Evolutionary conservation across 495 filamentous ascomycete genomes (phyloP), one percentile per base, ranked within the genome.

Genomic region (Penicillium flavigenum): DNA sequence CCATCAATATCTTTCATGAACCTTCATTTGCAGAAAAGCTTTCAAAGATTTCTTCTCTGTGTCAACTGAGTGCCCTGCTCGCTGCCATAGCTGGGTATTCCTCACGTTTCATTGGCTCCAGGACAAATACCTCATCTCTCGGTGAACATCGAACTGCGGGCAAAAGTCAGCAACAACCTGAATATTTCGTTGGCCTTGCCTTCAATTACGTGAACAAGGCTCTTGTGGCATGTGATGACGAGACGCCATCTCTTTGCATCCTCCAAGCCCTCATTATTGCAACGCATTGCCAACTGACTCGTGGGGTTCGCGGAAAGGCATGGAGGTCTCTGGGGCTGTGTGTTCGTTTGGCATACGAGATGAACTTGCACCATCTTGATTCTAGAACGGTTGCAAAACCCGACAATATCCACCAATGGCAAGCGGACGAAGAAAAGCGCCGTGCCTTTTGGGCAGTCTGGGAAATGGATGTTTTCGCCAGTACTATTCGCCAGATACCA

Each of bases 61-160:
- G 4, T 7, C 20, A 45, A 26, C 26, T 45, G 43, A 45, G 11
- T 26, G 43, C 43, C 11, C 22, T 45, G 5, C 43, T 45, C 2
- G 43, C 43, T 45, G 43, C 43, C 4, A 45, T 45, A 45, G 43
- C 22, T 16, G 43, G 22, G 43, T 45, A 45, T 26, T 22, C 43
- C 11, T 45, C 43, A 26, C 43, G 22, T 3, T 45, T 45, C 3
- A 22, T 16, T 4, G 22, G 7, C 22, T 20, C 19, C 4, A 24
- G 19, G 24, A 2, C 42, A 9, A 22, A 44, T 5, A 24, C 24
- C 20, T 14, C 16, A 5, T 3, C 20, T 45, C 11, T 2, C 12
- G 22, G 26, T 16, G 22, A 16, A 20, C 5, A 3, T 42, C 39
- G n/a, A 22, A 8, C 6, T 6, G 9, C 17, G 0, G 17, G 27